A percentile compares a stretch with the other conserved stretches of the same genome.
Conservation (phyloP, 2,329 filamentous ascomycete species). For the Alternaria sp. region DNA sequence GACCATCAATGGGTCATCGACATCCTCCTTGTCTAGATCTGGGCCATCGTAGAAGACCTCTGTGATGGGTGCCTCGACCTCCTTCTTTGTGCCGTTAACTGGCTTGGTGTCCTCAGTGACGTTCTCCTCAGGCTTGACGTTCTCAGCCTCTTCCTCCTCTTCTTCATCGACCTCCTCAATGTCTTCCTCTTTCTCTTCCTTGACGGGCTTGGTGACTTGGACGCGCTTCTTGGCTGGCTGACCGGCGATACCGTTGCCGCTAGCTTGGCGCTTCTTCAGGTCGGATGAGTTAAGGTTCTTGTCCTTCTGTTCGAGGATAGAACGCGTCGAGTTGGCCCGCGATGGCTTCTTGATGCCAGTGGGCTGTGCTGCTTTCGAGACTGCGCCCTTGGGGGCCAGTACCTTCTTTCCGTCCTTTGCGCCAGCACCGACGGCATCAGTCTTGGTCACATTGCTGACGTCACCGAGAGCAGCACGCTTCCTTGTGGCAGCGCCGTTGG, state of each 20-base stretch:
- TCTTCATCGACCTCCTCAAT: constrained; percentile 60
- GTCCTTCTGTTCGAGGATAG: constrained; percentile 72
- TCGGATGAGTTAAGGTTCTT: constrained; percentile 70
- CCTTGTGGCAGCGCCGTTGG: constrained; percentile 60
- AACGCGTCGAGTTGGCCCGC: constrained; percentile 67
- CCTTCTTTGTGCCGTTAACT: constrained; percentile 27
- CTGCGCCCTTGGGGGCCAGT: constrained; percentile 68
- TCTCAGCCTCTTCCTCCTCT: constrained; percentile 62
- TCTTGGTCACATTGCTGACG: constrained; percentile 93
- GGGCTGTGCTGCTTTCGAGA: constrained; percentile 80
- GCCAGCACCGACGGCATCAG: constrained; percentile 57
- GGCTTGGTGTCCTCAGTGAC: constrained; percentile 55
- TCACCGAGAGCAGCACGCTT: constrained; percentile 90
- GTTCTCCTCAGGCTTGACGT: constrained; percentile 63
- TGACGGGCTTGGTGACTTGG: constrained; percentile 61
- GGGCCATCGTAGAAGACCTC: constrained; percentile 47
- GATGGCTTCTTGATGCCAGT: constrained; percentile 82
- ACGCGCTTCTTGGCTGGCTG: constrained; percentile 74
- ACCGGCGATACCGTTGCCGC: constrained; percentile 74
- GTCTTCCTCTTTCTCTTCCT: constrained; percentile 64
- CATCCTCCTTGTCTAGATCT: constrained; percentile 84
- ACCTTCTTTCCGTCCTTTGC: constrained; percentile 75
- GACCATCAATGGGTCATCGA: constrained; percentile 96
- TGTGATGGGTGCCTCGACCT: constrained; percentile 32
- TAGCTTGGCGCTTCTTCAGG: constrained; percentile 78